These are phyloP conservation scores for Phytophthora colocasiae DNA, from an alignment of 352 stramenopile species.

Conservation along the genomic window DNA sequence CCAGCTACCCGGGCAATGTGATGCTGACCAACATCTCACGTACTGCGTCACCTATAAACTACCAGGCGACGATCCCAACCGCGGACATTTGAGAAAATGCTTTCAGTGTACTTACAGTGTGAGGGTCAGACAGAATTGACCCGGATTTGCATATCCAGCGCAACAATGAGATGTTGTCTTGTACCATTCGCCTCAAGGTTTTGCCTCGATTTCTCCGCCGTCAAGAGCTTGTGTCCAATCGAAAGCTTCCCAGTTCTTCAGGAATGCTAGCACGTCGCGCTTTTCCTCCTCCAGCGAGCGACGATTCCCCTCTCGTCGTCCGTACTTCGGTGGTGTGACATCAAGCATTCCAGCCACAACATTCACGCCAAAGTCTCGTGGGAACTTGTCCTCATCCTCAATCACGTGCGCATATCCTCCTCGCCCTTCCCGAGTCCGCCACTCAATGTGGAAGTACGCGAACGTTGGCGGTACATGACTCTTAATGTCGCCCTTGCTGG, in stretches of 20 bases:
- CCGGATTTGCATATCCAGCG: conserved; percentile 17
- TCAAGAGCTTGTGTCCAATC: conserved; percentile 82
- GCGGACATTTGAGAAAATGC: conserved; percentile 63
- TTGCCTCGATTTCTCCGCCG: conserved; percentile 53
- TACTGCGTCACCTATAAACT: conserved; percentile 58
- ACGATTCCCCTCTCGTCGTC: conserved; percentile 46
- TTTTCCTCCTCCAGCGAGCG: conserved; percentile 67
- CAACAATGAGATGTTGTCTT: conserved; percentile 15
- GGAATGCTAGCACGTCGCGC: conserved; percentile 61
- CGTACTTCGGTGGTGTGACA: conserved; percentile 70
- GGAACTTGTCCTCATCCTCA: conserved; percentile 80
- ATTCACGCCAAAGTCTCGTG: conserved; percentile 78
- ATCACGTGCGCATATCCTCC: conserved; percentile 86
- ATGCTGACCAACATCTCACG: conserved; percentile 48
- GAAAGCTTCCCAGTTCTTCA: conserved; percentile 72
- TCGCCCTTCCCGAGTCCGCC: conserved; percentile 41
- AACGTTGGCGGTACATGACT: conserved; percentile 79
- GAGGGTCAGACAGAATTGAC: conserved; percentile 8
- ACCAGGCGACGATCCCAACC: conserved; percentile 64
- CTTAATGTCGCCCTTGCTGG: conserved; percentile 62
- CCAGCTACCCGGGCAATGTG: conserved; percentile 48
- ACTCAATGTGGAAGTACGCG: conserved; percentile 89
- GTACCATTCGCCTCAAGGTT: conserved; percentile 13
- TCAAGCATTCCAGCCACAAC: conserved; percentile 82
- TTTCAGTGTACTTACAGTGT: conserved; percentile 24